A percentile compares a stretch with the other conserved stretches of the same genome.
These are phyloP conservation scores for Neofusicoccum kwambonambiense DNA, from an alignment of 2,329 filamentous ascomycete genomes.

Conservation along the genomic window DNA sequence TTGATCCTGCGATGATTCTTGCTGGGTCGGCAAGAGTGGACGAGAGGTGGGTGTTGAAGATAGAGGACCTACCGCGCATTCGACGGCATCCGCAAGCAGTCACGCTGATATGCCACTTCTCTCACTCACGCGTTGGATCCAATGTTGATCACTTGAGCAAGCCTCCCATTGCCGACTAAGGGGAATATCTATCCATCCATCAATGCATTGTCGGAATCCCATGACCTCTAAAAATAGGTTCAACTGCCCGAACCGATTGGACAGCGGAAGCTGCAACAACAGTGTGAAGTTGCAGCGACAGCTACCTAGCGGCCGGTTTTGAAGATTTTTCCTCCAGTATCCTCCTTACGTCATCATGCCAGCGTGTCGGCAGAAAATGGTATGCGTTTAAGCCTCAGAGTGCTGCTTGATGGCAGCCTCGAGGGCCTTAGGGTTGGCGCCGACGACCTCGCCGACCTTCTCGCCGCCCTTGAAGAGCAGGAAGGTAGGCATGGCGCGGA, in stretches of 20 bases:
- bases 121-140: not conserved
- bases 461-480: constrained; percentile 76
- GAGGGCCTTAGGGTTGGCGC: constrained; percentile 74
- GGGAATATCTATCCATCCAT: constrained; percentile 15
- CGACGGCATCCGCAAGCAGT: too few species aligned
- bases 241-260: not conserved
- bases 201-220: constrained; percentile 2
- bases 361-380: not conserved
- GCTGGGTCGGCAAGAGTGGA: too few species aligned
- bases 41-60: too few species aligned
- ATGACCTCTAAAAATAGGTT: not conserved
- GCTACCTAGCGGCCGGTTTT: not conserved
- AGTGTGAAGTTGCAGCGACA: not conserved
- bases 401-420: constrained; percentile 50
- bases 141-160: constrained; percentile 2
- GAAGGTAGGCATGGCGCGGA: constrained; percentile 94
- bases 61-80: too few species aligned
- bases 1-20: not conserved
- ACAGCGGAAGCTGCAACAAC: not conserved
- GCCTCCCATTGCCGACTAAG: constrained; percentile 12
- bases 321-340: not conserved
- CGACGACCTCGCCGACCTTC: constrained; percentile 71
- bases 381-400: constrained; percentile 18
- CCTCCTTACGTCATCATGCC: constrained; percentile 5
- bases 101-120: not conserved